Conservation (phyloP, 202 grass and related monocot species). For the Panicum hallii region DNA sequence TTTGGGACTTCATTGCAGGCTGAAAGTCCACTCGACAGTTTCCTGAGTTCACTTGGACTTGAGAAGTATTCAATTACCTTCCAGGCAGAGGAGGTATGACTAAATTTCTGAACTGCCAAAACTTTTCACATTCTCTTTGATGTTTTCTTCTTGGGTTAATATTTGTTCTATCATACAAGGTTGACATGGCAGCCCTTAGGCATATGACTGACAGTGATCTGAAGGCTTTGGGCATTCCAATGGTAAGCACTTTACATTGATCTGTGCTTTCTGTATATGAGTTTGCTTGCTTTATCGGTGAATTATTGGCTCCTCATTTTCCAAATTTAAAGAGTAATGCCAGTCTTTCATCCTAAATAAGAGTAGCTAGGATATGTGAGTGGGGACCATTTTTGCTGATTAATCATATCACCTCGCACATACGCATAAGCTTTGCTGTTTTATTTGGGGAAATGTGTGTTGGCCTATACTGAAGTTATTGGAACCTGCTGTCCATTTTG, state of each 20-base stretch:
- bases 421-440: background rate
- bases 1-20: constrained; percentile 51
- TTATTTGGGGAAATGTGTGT: background rate
- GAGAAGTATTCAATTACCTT: constrained; percentile 92
- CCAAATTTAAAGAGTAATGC: constrained; percentile 9
- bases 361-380: constrained; percentile 22
- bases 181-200: constrained; percentile 94
- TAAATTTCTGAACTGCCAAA: constrained; percentile 29
- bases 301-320: background rate
- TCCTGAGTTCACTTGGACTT: constrained; percentile 87
- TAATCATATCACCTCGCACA: background rate
- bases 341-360: background rate
- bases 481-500: background rate
- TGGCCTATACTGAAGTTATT: background rate
- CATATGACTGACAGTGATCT: constrained; percentile 98
- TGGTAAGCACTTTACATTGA: constrained; percentile 60
- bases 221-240: constrained; percentile 93
- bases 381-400: constrained; percentile 3
- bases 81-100: constrained; percentile 92
- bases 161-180: constrained; percentile 56
- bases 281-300: background rate
- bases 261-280: constrained; percentile 9
- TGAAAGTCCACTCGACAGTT: constrained; percentile 78
- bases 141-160: constrained; percentile 38
- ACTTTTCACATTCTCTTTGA: constrained; percentile 17